phyloP scores from a whole-genome alignment of 2,329 filamentous ascomycete species.

The Xylariaceae sp. region DNA sequence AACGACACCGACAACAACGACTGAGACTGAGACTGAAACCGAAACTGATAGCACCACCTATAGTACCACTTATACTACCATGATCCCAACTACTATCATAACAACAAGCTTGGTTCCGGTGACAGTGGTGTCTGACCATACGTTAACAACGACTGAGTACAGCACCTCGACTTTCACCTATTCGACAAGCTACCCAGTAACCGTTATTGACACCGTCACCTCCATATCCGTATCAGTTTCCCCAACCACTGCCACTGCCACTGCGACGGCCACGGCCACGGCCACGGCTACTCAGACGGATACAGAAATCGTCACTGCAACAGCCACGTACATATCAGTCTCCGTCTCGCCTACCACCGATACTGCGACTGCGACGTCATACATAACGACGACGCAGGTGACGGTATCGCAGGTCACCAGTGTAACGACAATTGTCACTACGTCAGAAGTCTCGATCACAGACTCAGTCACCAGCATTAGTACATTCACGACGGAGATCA shows the following conservation, averaged over 20 bases:
- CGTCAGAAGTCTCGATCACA: slow-evolving; percentile 23
- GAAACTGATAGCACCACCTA: slow-evolving; percentile 11
- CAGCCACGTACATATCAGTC: slow-evolving; percentile 3
- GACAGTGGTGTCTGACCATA: slow-evolving; percentile 13
- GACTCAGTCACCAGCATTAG: slow-evolving; percentile 24
- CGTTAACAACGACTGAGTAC: slow-evolving; percentile 13
- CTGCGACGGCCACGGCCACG: slow-evolving; percentile 12
- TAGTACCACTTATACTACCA: slow-evolving; percentile 12
- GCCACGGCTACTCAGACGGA: slow-evolving; percentile 3
- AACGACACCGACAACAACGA: neutral
- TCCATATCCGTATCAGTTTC: slow-evolving; percentile 9
- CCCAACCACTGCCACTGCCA: slow-evolving; percentile 11
- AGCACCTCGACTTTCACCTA: slow-evolving; percentile 18
- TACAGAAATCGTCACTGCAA: neutral
- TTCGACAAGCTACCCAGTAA: slow-evolving; percentile 13
- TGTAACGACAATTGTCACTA: slow-evolving; percentile 22
- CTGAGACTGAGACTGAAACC: neutral
- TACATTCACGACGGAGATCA: slow-evolving; percentile 26
- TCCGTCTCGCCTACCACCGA: slow-evolving; percentile 19
- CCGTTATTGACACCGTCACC: slow-evolving; percentile 4
- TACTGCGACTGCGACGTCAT: slow-evolving; percentile 18
- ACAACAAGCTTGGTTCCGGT: slow-evolving; percentile 15
- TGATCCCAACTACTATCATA: slow-evolving; percentile 14
- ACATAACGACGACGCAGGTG: slow-evolving; percentile 21
- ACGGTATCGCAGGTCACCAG: slow-evolving; percentile 23